Evolutionary conservation across 345 rosid species (phyloP), one percentile per base, ranked within the genome.

Genomic region (Pistacia vera): DNA sequence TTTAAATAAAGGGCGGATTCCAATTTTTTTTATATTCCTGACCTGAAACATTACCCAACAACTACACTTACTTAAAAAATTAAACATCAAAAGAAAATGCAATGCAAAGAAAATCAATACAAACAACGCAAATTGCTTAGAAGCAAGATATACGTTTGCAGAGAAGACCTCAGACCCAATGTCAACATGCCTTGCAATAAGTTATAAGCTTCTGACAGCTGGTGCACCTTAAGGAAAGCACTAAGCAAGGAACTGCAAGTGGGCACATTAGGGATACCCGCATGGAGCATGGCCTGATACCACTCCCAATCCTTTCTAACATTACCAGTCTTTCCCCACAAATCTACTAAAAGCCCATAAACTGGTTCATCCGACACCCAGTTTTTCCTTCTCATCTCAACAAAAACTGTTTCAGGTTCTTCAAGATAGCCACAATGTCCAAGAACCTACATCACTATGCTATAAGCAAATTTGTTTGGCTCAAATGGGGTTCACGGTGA

Each of bases 361-460:
- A 93, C 98, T 36, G 90, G 98, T 69, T 95, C 98, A 80, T 95
- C 98, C 0, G 94, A 95, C 78, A 91, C 86, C 98, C 93, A 95
- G 71, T 86, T 87, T 80, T 89, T 93, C 74, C 74, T 81, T 70
- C 85, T 86, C 98, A 93, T 95, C 87, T 90, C 94, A 28, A 72
- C 59, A 75, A 91, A 95, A 81, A 95, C 82, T 55, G 85, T 90
- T 83, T 95, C 98, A 35, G 94, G 93, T 85, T 93, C 98, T 75
- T 90, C 93, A 44, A 93, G 95, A 84, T 81, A 82, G 41, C 98
- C 98, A 78, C 90, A 90, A 63, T 93, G 98, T 74, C 98, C 98
- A 57, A 95, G 98, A 77, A 87, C 98, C 86, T 93, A 98, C 97
- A 95, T 95, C 60, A 95, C 90, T 75, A 95, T 93, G 78, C 94